These are phyloP conservation scores for Solanum rostratum DNA, from an alignment of 257 asterid genomes.

Conservation along the genomic window DNA sequence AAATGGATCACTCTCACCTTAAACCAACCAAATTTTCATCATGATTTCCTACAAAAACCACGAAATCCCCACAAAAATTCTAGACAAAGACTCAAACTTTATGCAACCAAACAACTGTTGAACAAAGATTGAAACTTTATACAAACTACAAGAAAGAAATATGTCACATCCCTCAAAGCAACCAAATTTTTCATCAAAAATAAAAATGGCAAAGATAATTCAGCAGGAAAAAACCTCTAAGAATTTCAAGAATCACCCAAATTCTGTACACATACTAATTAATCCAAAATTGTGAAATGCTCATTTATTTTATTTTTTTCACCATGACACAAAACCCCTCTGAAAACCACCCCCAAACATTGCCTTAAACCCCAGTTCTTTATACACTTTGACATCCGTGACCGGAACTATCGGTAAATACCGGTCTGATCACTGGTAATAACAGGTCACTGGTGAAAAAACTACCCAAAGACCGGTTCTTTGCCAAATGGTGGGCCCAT, in stretches of 20 bases:
- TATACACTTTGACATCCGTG: constrained; percentile 40
- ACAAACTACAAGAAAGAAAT: not conserved
- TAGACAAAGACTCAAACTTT: not conserved
- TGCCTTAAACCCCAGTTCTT: constrained; percentile 59
- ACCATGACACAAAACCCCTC: constrained; percentile 34
- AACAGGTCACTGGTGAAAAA: constrained; percentile 26
- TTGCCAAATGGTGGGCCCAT: constrained; percentile 17
- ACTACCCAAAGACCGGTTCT: constrained; percentile 55
- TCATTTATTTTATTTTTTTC: not conserved
- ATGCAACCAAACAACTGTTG: not conserved
- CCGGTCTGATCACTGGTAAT: constrained; percentile 30
- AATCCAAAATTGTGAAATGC: not conserved
- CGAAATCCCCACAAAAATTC: not conserved
- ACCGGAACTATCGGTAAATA: constrained; percentile 36
- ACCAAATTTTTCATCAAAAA: not conserved
- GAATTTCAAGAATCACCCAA: not conserved
- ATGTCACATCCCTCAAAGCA: not conserved
- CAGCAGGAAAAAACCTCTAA: not conserved
- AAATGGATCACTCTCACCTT: not conserved
- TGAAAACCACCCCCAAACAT: constrained; percentile 28
- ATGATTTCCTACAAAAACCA: not conserved
- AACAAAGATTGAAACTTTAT: not conserved
- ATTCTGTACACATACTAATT: not conserved
- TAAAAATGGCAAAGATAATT: too few relatives aligned
- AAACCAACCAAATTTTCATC: not conserved